Evolutionary conservation across 495 filamentous ascomycete species (phyloP).

Genomic region (Parmelia sp.): DNA sequence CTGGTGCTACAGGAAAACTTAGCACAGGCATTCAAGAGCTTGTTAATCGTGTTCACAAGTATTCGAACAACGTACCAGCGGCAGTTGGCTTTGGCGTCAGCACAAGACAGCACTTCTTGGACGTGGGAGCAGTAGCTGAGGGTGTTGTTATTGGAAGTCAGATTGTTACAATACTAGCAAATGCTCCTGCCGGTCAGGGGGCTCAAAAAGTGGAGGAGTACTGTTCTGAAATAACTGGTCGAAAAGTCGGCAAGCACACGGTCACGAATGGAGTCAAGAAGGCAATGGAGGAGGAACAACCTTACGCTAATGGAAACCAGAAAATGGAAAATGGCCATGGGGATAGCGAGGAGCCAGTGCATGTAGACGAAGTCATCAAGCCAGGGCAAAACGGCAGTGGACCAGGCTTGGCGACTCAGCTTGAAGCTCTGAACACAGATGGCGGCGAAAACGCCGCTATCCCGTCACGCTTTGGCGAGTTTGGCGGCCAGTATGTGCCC

Average conservation of each 20-base stretch:
- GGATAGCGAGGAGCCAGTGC: conserved; percentile 34
- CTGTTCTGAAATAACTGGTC: conserved; percentile 73
- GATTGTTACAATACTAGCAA: conserved; percentile 72
- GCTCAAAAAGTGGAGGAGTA: conserved; percentile 78
- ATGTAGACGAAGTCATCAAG: conserved; percentile 57
- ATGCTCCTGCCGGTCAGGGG: conserved; percentile 62
- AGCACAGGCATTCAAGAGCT: conserved; percentile 74
- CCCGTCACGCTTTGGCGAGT: conserved; percentile 88
- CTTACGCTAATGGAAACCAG: conserved; percentile 37
- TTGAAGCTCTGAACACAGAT: conserved; percentile 61
- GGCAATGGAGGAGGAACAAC: conserved; percentile 47
- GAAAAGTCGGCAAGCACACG: conserved; percentile 26
- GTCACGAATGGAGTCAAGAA: conserved; percentile 45
- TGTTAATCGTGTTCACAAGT: conserved; percentile 78
- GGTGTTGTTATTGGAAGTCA: conserved; percentile 97
- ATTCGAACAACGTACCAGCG: conserved; percentile 81
- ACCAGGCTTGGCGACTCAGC: conserved; percentile 62
- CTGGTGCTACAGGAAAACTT: conserved; percentile 77
- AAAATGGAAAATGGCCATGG: conserved; percentile 31
- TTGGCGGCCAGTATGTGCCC: conserved; percentile 97
- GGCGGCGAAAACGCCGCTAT: conserved; percentile 48
- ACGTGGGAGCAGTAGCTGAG: conserved; percentile 75
- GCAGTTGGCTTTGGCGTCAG: conserved; percentile 95
- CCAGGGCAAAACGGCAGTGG: conserved; percentile 51
- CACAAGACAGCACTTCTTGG: conserved; percentile 87